Evolutionary conservation across 73 alveolate genomes (phyloP), one percentile per base, ranked within the genome.

Genomic region (Halteria grandinella): DNA sequence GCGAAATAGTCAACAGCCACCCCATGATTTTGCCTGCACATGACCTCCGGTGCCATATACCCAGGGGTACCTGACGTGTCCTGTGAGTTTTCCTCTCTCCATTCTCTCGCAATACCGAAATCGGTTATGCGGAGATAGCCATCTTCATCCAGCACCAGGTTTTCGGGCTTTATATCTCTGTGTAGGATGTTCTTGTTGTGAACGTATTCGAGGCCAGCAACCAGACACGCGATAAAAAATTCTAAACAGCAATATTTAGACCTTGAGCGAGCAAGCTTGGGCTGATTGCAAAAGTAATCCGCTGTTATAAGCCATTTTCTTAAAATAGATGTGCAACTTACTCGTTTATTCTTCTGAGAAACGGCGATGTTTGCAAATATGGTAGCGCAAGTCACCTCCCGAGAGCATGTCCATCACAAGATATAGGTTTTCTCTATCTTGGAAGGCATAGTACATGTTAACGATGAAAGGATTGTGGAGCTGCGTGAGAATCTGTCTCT

Each of bases 21-120:
- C 7, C 83, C 76, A 40, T 82, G 91, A 50, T 82, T 82, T 18
- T 82, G 64, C 33, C 91, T 21, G 72, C 91, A 82, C 91, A 82
- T 82, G 18, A 82, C 91, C 37, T 82, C 91, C 14, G 91, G 91
- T 5, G 91, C 88, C 91, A 82, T 82, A 48, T 82, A 82, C 28
- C 91, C 91, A 32, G 91, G 91, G 5, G 91, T 82, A 1, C 91
- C 91, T 0, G 83, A 55, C n/a, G 91, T 82, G n/a, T 82, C 91
- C 52, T 82, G 27, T 7, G 86, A 40, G 59, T 82, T 82, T 1
- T 82, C 91, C 17, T 62, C 76, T 0, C 75, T 31, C 87, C 80
- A 71, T 0, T 71, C 60, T 25, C 91, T 55, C n/a, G 91, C 91
- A 6, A 82, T 82, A 1, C 91, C 91, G 75, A 82, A 55, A 36